These are phyloP conservation scores for Hygrophorus pudorinus DNA, from an alignment of 768 basidiomycete species.

Conservation along the genomic window DNA sequence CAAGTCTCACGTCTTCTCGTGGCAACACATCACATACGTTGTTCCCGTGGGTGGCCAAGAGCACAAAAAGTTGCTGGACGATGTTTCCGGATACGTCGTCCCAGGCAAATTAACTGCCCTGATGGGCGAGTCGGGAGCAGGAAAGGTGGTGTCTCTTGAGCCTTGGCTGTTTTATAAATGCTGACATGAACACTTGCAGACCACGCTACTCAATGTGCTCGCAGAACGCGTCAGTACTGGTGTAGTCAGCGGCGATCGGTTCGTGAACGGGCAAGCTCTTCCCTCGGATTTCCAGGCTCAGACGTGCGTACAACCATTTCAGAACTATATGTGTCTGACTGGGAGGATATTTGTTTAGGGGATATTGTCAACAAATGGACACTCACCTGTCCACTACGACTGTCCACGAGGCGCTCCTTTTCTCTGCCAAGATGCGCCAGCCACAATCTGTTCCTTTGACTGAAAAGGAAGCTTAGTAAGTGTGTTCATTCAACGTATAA, in stretches of 20 bases:
- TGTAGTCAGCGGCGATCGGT: constrained; percentile 38
- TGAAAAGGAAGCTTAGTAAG: constrained; percentile 77
- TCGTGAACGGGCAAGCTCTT: constrained; percentile 44
- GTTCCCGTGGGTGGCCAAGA: constrained; percentile 41
- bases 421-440: constrained; percentile 76
- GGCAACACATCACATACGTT: constrained; percentile 61
- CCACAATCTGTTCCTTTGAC: constrained; percentile 49
- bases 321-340: neutral
- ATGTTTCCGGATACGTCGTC: constrained; percentile 73
- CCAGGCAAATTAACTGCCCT: constrained; percentile 75
- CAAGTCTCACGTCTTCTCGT: constrained; percentile 64
- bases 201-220: constrained; percentile 48
- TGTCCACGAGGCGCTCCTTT: constrained; percentile 70
- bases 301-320: constrained; percentile 24
- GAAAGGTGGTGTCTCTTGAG: constrained; percentile 29
- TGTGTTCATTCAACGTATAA: constrained; percentile 5
- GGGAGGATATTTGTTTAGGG: constrained; percentile 26
- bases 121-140: constrained; percentile 52
- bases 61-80: constrained; percentile 45
- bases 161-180: constrained; percentile 23
- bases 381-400: constrained; percentile 70
- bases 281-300: constrained; percentile 55
- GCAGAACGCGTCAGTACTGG: constrained; percentile 40
- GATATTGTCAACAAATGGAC: constrained; percentile 83
- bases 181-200: constrained; percentile 22